Conservation (phyloP, 306 rosid genomes). For the Biancaea sappan region DNA sequence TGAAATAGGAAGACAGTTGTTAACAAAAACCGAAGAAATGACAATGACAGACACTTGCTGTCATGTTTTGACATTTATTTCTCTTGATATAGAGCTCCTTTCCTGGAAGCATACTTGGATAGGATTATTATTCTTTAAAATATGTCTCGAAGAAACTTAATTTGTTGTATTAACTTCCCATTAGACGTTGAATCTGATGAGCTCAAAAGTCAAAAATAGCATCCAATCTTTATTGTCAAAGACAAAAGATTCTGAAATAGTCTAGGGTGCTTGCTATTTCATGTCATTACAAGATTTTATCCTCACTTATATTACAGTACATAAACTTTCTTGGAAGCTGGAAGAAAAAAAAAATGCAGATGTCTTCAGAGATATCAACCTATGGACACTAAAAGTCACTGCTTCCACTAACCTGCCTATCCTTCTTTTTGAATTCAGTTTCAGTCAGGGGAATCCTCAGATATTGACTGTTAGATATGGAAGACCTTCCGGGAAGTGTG, state of each 20-base stretch:
- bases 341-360: background rate
- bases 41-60: conserved; percentile 1
- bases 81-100: background rate
- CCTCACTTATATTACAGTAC: background rate
- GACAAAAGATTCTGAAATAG: conserved; percentile 10
- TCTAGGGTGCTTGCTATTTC: background rate
- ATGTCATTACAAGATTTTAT: conserved; percentile 9
- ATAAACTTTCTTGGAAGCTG: conserved; percentile 17
- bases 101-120: background rate
- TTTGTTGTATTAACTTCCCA: conserved; percentile 1
- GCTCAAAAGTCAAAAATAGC: background rate
- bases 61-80: background rate
- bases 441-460: conserved; percentile 23
- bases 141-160: background rate
- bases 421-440: conserved; percentile 30
- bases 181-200: background rate
- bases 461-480: conserved; percentile 16
- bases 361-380: conserved; percentile 22
- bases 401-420: conserved; percentile 44
- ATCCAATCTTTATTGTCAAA: background rate
- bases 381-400: conserved; percentile 10
- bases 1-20: background rate
- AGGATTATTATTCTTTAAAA: conserved; percentile 11
- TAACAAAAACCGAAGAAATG: background rate
- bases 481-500: conserved; percentile 29